Evolutionary conservation across 345 rosid genomes (phyloP).

Genomic region (Diplotaxis tenuifolia): DNA sequence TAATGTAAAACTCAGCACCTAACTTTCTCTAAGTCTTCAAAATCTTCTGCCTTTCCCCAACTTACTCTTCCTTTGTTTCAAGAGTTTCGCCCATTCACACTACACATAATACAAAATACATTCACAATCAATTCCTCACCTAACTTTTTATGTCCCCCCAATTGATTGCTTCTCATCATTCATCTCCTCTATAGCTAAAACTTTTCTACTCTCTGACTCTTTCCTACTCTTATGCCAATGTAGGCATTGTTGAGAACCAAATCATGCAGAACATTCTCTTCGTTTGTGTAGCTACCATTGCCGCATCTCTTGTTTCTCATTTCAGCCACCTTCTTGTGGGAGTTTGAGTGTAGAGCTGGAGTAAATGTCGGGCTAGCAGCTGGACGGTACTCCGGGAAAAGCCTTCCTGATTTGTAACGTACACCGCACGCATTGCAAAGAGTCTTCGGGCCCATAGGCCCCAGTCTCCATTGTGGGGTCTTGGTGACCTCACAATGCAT

Average conservation of each 20-base stretch:
- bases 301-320: slow-evolving; percentile 65
- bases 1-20: slow-evolving; percentile 28
- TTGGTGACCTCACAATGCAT: slow-evolving; percentile 91
- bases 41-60: slow-evolving; percentile 25
- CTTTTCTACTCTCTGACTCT: slow-evolving; percentile 32
- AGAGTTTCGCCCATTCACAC: slow-evolving; percentile 29
- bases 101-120: slow-evolving; percentile 34
- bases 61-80: neutral
- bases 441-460: slow-evolving; percentile 88
- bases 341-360: slow-evolving; percentile 89
- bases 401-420: slow-evolving; percentile 89
- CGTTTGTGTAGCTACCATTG: neutral
- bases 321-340: slow-evolving; percentile 89
- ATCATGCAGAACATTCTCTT: slow-evolving; percentile 17
- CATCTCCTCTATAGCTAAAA: slow-evolving; percentile 36
- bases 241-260: slow-evolving; percentile 30
- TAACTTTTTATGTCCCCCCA: neutral
- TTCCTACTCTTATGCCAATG: slow-evolving; percentile 35
- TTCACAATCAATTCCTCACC: slow-evolving; percentile 36
- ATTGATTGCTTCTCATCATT: slow-evolving; percentile 27
- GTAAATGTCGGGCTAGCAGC: slow-evolving; percentile 91
- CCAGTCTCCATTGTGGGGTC: slow-evolving; percentile 99
- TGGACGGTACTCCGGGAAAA: slow-evolving; percentile 95
- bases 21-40: slow-evolving; percentile 32
- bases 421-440: slow-evolving; percentile 52